Evolutionary conservation across 768 basidiomycete genomes (phyloP), one percentile per base, ranked within the genome.

Genomic region (Tricholoma hemisulphureum): DNA sequence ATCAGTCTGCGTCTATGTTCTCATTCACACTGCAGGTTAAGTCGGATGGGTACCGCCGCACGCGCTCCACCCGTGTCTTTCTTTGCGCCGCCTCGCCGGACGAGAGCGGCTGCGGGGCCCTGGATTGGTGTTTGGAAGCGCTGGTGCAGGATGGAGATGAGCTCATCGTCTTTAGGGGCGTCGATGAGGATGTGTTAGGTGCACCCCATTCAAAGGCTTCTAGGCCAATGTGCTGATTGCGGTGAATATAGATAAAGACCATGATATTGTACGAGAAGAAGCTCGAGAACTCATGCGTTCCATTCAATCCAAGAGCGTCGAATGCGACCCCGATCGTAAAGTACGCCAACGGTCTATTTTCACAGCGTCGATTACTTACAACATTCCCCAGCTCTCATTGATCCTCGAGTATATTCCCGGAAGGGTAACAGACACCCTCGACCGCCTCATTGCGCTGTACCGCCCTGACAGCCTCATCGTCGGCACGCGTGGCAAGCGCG

Each of bases 331-430:
- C 0, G 83, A 89, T 29, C 84, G 93, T 54, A 90, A 89, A 75
- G 89, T 88, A 23, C 20, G 29, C 56, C 35, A 37, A 46, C 55
- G n/a, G n/a, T n/a, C n/a, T n/a, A n/a, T n/a, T n/a, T n/a, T n/a
- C n/a, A n/a, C n/a, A n/a, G n/a, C n/a, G n/a, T n/a, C n/a, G n/a
- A n/a, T n/a, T n/a, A n/a, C n/a, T n/a, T n/a, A n/a, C n/a, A n/a
- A n/a, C n/a, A n/a, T n/a, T n/a, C 39, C 56, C 2, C 59, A 92
- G 87, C 80, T 98, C 24, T 94, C 91, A 0, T 81, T 99, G 51
- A 88, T 97, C 51, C 86, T 98, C 39, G 96, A 98, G 75, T 95
- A 90, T 69, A 91, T 98, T 50, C 92, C 95, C 0, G 97, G 96
- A 29, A 88, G 87, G 56, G 84, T 96, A 5, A 92, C 93, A 1